Evolutionary conservation across 768 basidiomycete species (phyloP).

Genomic region (Leccinellum luteum): DNA sequence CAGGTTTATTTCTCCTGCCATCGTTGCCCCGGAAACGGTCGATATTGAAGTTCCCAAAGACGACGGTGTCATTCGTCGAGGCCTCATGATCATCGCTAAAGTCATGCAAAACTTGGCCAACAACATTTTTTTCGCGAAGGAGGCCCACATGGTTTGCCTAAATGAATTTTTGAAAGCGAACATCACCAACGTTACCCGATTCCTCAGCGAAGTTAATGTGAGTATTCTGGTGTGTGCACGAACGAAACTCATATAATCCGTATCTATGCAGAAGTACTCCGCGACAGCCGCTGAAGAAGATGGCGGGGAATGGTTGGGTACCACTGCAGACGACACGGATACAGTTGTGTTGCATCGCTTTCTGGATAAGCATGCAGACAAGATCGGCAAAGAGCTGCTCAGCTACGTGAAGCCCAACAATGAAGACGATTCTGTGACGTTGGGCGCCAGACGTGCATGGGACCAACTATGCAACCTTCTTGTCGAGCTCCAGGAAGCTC

Average conservation of each 20-base stretch:
- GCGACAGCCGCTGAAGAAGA: slow-evolving; percentile 52
- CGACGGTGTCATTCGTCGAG: slow-evolving; percentile 61
- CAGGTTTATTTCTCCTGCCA: slow-evolving; percentile 89
- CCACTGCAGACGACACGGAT: slow-evolving; percentile 81
- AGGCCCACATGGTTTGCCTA: slow-evolving; percentile 77
- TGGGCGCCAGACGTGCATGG: slow-evolving; percentile 80
- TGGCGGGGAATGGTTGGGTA: slow-evolving; percentile 69
- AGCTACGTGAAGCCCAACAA: slow-evolving; percentile 60
- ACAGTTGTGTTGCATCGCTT: slow-evolving; percentile 81
- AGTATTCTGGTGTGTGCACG: slow-evolving; percentile 14
- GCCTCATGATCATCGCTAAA: slow-evolving; percentile 85
- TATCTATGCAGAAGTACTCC: slow-evolving; percentile 40
- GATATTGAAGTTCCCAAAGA: slow-evolving; percentile 79
- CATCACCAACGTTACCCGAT: slow-evolving; percentile 70
- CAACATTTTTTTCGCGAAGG: slow-evolving; percentile 91
- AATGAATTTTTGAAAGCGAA: slow-evolving; percentile 74
- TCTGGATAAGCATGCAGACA: slow-evolving; percentile 81
- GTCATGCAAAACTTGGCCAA: slow-evolving; percentile 93
- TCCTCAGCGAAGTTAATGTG: slow-evolving; percentile 74
- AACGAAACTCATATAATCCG: not conserved
- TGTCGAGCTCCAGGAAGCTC: slow-evolving; percentile 71
- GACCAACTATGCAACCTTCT: slow-evolving; percentile 74
- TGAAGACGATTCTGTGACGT: slow-evolving; percentile 52
- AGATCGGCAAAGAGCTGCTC: slow-evolving; percentile 82
- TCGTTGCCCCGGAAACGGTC: slow-evolving; percentile 81